phyloP scores from a whole-genome alignment of 768 basidiomycete genomes.

The Exidia glandulosa region DNA sequence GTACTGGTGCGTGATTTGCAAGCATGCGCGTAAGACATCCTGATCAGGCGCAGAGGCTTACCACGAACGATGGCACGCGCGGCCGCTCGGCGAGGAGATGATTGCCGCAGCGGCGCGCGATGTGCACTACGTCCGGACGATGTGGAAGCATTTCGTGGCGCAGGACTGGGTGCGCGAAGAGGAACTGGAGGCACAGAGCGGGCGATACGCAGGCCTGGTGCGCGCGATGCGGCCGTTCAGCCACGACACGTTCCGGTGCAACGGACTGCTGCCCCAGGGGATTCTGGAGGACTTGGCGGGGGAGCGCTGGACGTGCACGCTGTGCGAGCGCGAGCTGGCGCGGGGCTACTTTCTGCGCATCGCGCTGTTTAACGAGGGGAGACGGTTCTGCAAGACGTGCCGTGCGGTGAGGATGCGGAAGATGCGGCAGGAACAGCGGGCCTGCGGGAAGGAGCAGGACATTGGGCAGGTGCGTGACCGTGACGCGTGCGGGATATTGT shows the following conservation, averaged over 20 bases:
- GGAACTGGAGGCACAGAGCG: conserved; percentile 8
- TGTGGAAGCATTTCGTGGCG: conserved; percentile 23
- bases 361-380: background rate
- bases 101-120: conserved; percentile 33
- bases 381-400: background rate
- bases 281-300: background rate
- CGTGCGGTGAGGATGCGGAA: background rate
- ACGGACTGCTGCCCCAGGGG: background rate
- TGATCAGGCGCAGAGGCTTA: conserved; percentile 22
- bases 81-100: conserved; percentile 26
- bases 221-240: background rate
- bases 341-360: background rate
- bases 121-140: conserved; percentile 25
- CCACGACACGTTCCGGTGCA: background rate
- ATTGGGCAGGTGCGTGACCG: background rate
- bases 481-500: background rate
- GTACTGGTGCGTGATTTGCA: conserved; percentile 15
- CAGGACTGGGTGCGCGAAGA: conserved; percentile 8
- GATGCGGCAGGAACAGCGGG: background rate
- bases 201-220: conserved; percentile 11
- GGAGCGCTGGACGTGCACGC: background rate
- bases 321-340: background rate
- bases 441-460: background rate
- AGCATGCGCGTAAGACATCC: conserved; percentile 4
- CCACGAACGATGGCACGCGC: conserved; percentile 21